phyloP scores from a whole-genome alignment of 257 asterid genomes.

The Penstemon newberryi region DNA sequence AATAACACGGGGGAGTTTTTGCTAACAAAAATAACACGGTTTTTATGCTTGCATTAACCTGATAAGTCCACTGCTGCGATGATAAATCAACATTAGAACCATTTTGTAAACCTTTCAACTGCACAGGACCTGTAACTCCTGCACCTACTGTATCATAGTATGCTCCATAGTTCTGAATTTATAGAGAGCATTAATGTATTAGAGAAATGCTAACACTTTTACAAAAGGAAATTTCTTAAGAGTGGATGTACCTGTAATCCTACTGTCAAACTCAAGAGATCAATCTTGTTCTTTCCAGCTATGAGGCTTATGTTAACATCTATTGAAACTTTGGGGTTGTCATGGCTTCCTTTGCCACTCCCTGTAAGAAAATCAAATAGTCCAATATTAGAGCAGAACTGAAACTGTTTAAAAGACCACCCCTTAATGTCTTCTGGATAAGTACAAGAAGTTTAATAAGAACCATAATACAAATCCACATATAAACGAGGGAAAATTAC shows the following conservation, averaged over 20 bases:
- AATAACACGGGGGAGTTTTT: too few species aligned
- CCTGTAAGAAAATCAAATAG: constrained; percentile 36
- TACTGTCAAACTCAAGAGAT: constrained; percentile 78
- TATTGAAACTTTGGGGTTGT: constrained; percentile 45
- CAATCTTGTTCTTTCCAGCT: constrained; percentile 58
- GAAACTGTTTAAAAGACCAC: too few species aligned
- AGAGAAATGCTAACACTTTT: not conserved
- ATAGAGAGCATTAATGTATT: constrained; percentile 11
- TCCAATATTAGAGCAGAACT: too few species aligned
- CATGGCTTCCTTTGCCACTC: constrained; percentile 56
- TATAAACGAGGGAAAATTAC: too few species aligned
- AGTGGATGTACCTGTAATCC: constrained; percentile 65
- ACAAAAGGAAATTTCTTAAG: not conserved
- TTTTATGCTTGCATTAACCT: constrained; percentile 4
- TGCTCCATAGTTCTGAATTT: constrained; percentile 71
- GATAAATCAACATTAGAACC: constrained; percentile 64
- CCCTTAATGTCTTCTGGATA: too few species aligned
- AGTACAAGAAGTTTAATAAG: too few species aligned
- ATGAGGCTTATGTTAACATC: constrained; percentile 61
- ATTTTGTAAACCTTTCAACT: constrained; percentile 45
- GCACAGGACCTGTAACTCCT: constrained; percentile 75
- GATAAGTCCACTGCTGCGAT: constrained; percentile 66
- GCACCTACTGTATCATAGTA: constrained; percentile 58
- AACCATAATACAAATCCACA: too few species aligned
- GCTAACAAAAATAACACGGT: too few species aligned